Conservation (phyloP, 352 stramenopile species). For the Globisporangium okanoganense region DNA sequence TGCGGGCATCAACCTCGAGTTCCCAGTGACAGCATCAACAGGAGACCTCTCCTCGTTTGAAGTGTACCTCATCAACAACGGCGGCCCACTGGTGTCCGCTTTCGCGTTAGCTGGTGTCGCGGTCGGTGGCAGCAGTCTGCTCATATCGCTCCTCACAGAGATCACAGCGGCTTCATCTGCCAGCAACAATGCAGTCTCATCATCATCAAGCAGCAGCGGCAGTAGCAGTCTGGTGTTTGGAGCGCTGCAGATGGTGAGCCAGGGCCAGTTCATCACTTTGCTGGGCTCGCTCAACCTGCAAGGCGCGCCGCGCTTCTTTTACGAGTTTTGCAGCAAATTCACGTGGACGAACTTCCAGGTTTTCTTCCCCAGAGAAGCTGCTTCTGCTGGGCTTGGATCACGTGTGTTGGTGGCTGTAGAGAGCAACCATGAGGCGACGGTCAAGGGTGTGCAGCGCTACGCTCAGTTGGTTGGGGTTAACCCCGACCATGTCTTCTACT, state of each 20-base stretch:
- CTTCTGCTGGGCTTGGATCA: neutral
- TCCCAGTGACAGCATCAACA: conserved; percentile 24
- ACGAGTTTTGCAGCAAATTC: conserved; percentile 42
- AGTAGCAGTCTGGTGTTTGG: conserved; percentile 26
- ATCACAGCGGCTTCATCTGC: conserved; percentile 12
- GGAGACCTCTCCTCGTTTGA: conserved; percentile 32
- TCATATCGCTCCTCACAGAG: conserved; percentile 17
- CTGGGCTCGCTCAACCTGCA: conserved; percentile 36
- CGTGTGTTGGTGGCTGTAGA: neutral
- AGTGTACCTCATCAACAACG: conserved; percentile 39
- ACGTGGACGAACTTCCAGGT: conserved; percentile 56
- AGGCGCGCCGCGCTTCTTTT: conserved; percentile 39
- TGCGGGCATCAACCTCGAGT: conserved; percentile 40
- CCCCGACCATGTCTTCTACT: conserved; percentile 45
- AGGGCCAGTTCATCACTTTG: conserved; percentile 52
- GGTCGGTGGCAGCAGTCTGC: conserved; percentile 20
- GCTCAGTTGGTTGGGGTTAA: conserved; percentile 31
- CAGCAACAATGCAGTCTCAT: conserved; percentile 5
- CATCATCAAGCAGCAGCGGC: conserved; percentile 2
- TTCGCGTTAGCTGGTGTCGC: conserved; percentile 29
- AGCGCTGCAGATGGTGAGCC: conserved; percentile 29
- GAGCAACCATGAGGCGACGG: neutral
- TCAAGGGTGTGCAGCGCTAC: conserved; percentile 36
- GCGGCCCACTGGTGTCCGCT: conserved; percentile 23
- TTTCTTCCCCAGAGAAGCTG: conserved; percentile 17